phyloP scores from a whole-genome alignment of 129 eudicot genomes.

The Lonicera japonica region DNA sequence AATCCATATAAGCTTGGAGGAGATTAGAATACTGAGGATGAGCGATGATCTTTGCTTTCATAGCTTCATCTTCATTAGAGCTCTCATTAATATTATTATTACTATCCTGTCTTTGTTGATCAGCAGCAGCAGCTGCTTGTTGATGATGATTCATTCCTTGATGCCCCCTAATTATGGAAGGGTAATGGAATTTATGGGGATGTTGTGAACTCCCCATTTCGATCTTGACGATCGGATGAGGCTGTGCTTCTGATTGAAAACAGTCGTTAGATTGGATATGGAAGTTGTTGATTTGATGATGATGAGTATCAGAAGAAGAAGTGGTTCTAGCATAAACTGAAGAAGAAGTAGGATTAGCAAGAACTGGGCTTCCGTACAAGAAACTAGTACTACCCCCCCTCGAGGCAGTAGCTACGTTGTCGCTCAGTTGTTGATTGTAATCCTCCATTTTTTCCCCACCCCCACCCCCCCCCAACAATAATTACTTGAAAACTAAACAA shows the following conservation, averaged over 20 bases:
- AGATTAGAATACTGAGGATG: slow-evolving; percentile 92
- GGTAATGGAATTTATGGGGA: slow-evolving; percentile 35
- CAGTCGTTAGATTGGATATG: slow-evolving; percentile 28
- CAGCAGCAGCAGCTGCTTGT: too few species aligned
- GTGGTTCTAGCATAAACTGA: slow-evolving; percentile 31
- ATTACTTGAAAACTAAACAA: background rate
- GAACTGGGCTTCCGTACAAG: slow-evolving; percentile 45
- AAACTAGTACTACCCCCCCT: slow-evolving; percentile 20
- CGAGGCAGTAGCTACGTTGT: slow-evolving; percentile 23
- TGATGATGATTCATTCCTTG: slow-evolving; percentile 11
- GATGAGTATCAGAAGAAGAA: slow-evolving; percentile 10
- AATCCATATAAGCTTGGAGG: slow-evolving; percentile 89
- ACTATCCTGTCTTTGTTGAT: slow-evolving; percentile 5
- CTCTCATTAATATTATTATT: background rate
- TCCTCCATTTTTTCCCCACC: slow-evolving; percentile 83
- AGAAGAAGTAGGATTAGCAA: slow-evolving; percentile 23
- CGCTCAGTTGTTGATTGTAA: slow-evolving; percentile 53
- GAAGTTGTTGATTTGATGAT: slow-evolving; percentile 5
- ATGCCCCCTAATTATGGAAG: slow-evolving; percentile 31
- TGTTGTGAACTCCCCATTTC: slow-evolving; percentile 41
- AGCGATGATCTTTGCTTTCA: slow-evolving; percentile 81
- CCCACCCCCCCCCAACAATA: too few species aligned
- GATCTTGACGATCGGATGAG: slow-evolving; percentile 55
- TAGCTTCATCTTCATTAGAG: slow-evolving; percentile 45
- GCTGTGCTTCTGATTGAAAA: slow-evolving; percentile 15